Base-by-base conservation (phyloP, 768 basidiomycete species). In the Lactarius tabidus region DNA sequence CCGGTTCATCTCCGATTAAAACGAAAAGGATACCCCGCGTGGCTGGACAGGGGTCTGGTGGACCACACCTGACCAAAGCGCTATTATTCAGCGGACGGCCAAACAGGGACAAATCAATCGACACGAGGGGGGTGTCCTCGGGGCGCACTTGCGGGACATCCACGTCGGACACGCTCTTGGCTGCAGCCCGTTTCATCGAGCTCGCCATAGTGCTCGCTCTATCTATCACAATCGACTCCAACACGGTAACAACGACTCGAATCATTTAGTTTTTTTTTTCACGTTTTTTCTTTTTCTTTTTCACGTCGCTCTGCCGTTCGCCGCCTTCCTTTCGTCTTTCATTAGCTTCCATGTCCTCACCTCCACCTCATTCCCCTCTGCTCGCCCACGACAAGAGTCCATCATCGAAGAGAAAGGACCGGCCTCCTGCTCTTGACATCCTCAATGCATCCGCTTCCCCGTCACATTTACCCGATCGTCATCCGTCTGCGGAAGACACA, bases 351-450 rank as follows among this genome's bases (percentile, higher is more conserved):
- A 82, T 82, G 81, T 81, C 80, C 71, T 68, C 73, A 57, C 71
- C 77, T 53, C 64, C 76, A 41, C 70, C 72, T 55, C 54, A 54
- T 33, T 54, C 68, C 9, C 56, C 38, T 15, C 38, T 41, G 9
- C 28, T 74, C 69, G 75, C 75, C 71, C 73, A 76, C 70, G 75
- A 77, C 74, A 77, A 73, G 71, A 68, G 72, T 68, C 74, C 74
- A 56, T 70, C 74, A 54, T 70, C 74, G 69, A 81, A 75, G 77
- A 79, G 76, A 74, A 80, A 79, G 74, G 83, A 84, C 73, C 79
- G 80, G 70, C 82, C 82, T 51, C 79, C 82, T 43, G 79, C 81
- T 60, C 81, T 85, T 67, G 81, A 83, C 71, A 79, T 83, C 59
- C 72, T 75, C 63, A 75, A 77, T 61, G 69, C 73, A 54, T 75